Percentiles rank a stretch among this genome's conserved stretches.
Conservation (phyloP, 2,329 filamentous ascomycete species). For the Dothistroma septosporum region DNA sequence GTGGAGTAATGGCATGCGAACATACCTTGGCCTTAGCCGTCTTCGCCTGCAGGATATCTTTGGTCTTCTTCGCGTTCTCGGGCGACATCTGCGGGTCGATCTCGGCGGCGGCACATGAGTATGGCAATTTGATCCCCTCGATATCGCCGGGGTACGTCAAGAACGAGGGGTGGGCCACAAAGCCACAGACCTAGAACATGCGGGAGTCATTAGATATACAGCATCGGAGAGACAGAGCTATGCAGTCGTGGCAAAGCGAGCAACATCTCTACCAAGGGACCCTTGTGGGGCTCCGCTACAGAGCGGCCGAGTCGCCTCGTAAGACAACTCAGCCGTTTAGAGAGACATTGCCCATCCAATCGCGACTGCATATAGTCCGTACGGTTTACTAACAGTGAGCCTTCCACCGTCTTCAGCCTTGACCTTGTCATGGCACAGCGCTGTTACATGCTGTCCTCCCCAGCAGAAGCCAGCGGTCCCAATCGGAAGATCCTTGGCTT, state of each 20-base stretch:
- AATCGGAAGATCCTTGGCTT: slow-evolving; percentile 30
- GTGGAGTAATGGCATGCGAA: neutral
- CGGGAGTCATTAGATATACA: too few relatives aligned
- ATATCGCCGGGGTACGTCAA: slow-evolving; percentile 35
- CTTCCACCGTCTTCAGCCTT: slow-evolving; percentile 30
- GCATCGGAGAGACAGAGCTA: too few relatives aligned
- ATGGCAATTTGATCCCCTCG: slow-evolving; percentile 33
- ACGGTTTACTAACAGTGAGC: slow-evolving; percentile 29
- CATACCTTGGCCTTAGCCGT: slow-evolving; percentile 30
- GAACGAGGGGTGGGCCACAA: slow-evolving; percentile 36
- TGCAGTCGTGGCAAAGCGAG: too few relatives aligned
- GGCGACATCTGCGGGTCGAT: slow-evolving; percentile 30
- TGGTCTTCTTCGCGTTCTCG: slow-evolving; percentile 33
- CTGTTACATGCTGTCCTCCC: slow-evolving; percentile 35
- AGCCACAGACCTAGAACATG: slow-evolving; percentile 25
- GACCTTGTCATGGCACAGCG: slow-evolving; percentile 32
- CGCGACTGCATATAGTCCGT: too few relatives aligned
- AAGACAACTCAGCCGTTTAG: too few relatives aligned
- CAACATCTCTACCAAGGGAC: too few relatives aligned
- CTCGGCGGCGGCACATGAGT: slow-evolving; percentile 34
- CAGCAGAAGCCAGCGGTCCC: slow-evolving; percentile 37
- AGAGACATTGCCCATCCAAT: too few relatives aligned
- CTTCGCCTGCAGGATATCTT: slow-evolving; percentile 34
- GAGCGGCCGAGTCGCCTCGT: too few relatives aligned
- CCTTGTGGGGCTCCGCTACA: too few relatives aligned